Conservation (phyloP, 1,139 yeast species). For the Geotrichum phurueaensis region DNA sequence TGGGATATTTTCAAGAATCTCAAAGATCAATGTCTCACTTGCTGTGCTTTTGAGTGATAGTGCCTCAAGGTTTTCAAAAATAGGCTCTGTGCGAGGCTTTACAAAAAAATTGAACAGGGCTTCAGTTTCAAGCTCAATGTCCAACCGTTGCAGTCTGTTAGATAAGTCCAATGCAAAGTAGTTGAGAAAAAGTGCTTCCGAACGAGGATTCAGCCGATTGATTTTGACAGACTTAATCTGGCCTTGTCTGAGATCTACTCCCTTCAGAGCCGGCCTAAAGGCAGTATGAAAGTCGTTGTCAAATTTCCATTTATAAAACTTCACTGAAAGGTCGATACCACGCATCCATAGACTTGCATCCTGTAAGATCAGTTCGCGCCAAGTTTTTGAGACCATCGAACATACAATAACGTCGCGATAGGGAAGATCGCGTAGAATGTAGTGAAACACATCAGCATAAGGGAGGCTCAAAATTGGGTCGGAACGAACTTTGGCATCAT, state of each 20-base stretch:
- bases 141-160: not conserved
- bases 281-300: not conserved
- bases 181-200: slow-evolving; percentile 3
- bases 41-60: not conserved
- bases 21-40: not conserved
- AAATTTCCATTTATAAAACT: slow-evolving; percentile 11
- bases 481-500: not conserved
- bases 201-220: slow-evolving; percentile 6
- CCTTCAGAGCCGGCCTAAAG: slow-evolving; percentile 7
- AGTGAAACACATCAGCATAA: slow-evolving; percentile 14
- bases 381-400: slow-evolving; percentile 7
- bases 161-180: slow-evolving; percentile 1
- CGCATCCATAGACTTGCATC: slow-evolving; percentile 12
- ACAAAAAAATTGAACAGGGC: slow-evolving; percentile 5
- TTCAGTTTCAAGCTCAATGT: slow-evolving; percentile 7
- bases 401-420: slow-evolving; percentile 7
- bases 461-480: slow-evolving; percentile 9
- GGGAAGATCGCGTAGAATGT: slow-evolving; percentile 2
- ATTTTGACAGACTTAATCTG: slow-evolving; percentile 7
- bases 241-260: not conserved
- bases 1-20: slow-evolving; percentile 4
- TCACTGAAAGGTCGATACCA: slow-evolving; percentile 9
- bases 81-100: not conserved
- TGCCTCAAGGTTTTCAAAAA: slow-evolving; percentile 2
- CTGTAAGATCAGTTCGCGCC: slow-evolving; percentile 8